Evolutionary conservation across 345 rosid genomes (phyloP).

Genomic region (Populus davidiana): DNA sequence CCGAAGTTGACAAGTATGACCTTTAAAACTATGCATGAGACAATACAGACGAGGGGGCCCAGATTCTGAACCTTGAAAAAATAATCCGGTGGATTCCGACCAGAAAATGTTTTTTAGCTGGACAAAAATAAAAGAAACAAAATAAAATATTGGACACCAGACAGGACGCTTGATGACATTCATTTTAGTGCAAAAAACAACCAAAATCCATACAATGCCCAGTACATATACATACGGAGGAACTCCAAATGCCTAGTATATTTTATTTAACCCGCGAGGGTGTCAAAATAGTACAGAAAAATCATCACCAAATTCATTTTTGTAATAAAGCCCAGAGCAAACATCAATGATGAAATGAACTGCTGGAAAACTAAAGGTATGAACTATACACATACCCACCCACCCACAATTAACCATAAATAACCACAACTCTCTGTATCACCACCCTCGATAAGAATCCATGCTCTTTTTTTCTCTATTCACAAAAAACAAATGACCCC

Average conservation of each 20-base stretch:
- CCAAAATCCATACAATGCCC: background rate
- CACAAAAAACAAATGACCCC: slow-evolving; percentile 29
- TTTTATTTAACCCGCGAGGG: slow-evolving; percentile 27
- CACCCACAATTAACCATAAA: slow-evolving; percentile 3
- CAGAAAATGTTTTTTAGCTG: background rate
- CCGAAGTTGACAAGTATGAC: slow-evolving; percentile 7
- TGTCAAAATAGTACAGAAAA: slow-evolving; percentile 12
- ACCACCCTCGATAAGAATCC: slow-evolving; percentile 20
- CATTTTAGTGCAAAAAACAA: background rate
- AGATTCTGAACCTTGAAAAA: background rate
- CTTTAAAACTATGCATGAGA: background rate
- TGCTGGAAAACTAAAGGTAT: slow-evolving; percentile 11
- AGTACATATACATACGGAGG: background rate
- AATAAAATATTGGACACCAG: background rate
- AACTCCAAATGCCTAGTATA: background rate
- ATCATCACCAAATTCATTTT: slow-evolving; percentile 33
- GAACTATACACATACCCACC: slow-evolving; percentile 45
- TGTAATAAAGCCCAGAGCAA: slow-evolving; percentile 15
- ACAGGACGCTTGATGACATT: slow-evolving; percentile 6
- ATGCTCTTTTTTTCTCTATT: slow-evolving; percentile 33
- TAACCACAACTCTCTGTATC: background rate
- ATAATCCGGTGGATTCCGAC: background rate
- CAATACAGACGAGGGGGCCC: background rate
- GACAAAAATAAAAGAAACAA: background rate
- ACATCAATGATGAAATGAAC: slow-evolving; percentile 26